phyloP scores from a whole-genome alignment of 176 grass and related monocot genomes.

The Bolboschoenus planiculmis region DNA sequence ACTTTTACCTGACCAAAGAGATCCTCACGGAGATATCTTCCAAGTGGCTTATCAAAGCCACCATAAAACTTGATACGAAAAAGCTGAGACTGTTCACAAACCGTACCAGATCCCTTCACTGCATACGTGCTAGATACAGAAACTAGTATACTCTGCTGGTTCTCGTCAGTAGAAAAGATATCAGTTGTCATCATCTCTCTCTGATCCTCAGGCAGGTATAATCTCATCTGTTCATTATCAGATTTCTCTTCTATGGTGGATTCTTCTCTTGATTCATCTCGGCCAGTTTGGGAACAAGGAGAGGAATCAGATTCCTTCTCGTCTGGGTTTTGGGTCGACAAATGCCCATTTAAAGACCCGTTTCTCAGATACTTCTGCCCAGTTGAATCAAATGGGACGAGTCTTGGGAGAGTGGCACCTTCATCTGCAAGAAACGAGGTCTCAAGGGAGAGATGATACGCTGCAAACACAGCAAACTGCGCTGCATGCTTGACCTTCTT shows the following conservation, averaged over 20 bases:
- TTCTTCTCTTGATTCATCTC: slow-evolving; percentile 29
- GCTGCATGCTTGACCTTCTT: slow-evolving; percentile 83
- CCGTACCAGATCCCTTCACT: slow-evolving; percentile 42
- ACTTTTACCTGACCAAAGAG: slow-evolving; percentile 68
- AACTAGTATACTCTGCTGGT: slow-evolving; percentile 92
- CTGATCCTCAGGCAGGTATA: slow-evolving; percentile 20
- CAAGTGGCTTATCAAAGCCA: slow-evolving; percentile 95
- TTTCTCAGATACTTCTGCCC: slow-evolving; percentile 30
- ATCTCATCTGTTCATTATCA: slow-evolving; percentile 50
- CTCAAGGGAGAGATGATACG: slow-evolving; percentile 85
- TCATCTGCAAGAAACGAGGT: slow-evolving; percentile 93
- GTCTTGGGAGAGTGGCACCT: slow-evolving; percentile 72
- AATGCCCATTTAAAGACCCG: slow-evolving; percentile 28
- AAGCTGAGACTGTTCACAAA: slow-evolving; percentile 81
- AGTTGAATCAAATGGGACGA: slow-evolving; percentile 24
- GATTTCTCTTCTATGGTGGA: slow-evolving; percentile 47
- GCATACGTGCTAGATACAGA: slow-evolving; percentile 69
- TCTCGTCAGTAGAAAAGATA: slow-evolving; percentile 67
- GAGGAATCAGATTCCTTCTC: slow-evolving; percentile 26
- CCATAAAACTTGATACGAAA: slow-evolving; percentile 96
- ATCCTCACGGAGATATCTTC: slow-evolving; percentile 89
- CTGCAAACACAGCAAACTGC: slow-evolving; percentile 87
- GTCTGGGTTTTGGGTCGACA: slow-evolving; percentile 17
- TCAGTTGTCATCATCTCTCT: slow-evolving; percentile 41
- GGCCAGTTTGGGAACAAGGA: background rate